phyloP scores from a whole-genome alignment of 192 early-diverging fungal genomes.

The Umbelopsis isabellina region DNA sequence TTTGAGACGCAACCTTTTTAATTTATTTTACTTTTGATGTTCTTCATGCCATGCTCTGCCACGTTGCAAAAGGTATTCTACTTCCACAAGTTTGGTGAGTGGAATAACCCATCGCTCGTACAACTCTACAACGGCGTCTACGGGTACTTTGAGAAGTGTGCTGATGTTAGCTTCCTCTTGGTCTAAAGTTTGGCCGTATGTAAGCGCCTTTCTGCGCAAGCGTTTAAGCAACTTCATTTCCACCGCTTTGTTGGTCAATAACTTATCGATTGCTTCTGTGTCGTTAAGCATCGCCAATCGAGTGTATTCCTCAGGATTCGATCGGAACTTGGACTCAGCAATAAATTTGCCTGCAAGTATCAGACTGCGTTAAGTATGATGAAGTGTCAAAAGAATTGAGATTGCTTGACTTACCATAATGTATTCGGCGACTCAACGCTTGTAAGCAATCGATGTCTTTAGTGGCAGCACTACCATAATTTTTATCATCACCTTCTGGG shows the following conservation, averaged over 20 bases:
- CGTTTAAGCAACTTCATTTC: conserved; percentile 83
- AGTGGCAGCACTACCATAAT: conserved; percentile 94
- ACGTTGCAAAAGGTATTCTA: conserved; percentile 85
- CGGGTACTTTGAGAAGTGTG: conserved; percentile 62
- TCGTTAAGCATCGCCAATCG: conserved; percentile 59
- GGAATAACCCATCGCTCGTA: conserved; percentile 98
- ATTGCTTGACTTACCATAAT: conserved; percentile 69
- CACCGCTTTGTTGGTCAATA: conserved; percentile 88
- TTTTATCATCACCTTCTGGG: conserved; percentile 74
- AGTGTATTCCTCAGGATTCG: conserved; percentile 48
- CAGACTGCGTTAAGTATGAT: not conserved
- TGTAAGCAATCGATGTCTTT: conserved; percentile 93
- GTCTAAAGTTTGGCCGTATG: conserved; percentile 82
- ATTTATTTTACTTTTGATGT: conserved; percentile 11
- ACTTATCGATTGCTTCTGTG: conserved; percentile 74
- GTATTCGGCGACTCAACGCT: conserved; percentile 89
- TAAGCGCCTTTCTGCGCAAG: conserved; percentile 85
- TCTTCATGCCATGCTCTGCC: conserved; percentile 27
- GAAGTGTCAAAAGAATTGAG: not conserved
- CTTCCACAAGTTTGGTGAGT: conserved; percentile 94
- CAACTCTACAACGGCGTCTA: conserved; percentile 84
- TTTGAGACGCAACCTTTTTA: not conserved
- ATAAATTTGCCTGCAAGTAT: conserved; percentile 82
- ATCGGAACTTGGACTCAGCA: conserved; percentile 97
- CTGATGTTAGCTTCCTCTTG: conserved; percentile 36